phyloP scores from a whole-genome alignment of 2,329 filamentous ascomycete species.

The Alternaria sp. region DNA sequence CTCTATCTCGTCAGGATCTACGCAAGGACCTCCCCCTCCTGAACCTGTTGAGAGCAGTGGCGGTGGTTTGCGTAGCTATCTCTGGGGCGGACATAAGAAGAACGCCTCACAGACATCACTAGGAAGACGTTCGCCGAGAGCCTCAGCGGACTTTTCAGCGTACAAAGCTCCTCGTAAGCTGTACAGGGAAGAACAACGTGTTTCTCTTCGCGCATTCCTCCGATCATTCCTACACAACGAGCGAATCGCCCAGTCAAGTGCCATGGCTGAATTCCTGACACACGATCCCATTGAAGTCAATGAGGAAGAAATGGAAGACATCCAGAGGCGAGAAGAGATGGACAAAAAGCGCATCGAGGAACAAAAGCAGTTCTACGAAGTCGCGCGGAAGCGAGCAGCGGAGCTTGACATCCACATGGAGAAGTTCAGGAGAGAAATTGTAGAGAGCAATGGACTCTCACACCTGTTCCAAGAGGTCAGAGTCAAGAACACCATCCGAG shows the following conservation, averaged over 20 bases:
- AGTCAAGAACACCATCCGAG: conserved; percentile 83
- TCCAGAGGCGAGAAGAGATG: conserved; percentile 77
- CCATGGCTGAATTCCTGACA: conserved; percentile 84
- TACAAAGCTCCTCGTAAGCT: conserved; percentile 62
- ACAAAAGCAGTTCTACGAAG: conserved; percentile 93
- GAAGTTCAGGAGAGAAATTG: conserved; percentile 70
- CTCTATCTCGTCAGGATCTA: conserved; percentile 82
- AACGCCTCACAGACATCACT: conserved; percentile 51
- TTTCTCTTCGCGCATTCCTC: conserved; percentile 90
- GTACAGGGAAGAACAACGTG: conserved; percentile 86
- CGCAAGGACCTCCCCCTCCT: conserved; percentile 58
- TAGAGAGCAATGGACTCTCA: conserved; percentile 83
- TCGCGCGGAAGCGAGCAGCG: conserved; percentile 85
- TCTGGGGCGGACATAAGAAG: conserved; percentile 50
- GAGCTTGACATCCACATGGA: conserved; percentile 99
- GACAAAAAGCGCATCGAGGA: conserved; percentile 90
- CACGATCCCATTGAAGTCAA: conserved; percentile 73
- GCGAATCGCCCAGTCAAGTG: conserved; percentile 80
- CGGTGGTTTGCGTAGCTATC: conserved; percentile 54
- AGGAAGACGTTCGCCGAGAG: conserved; percentile 39
- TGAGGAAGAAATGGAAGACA: conserved; percentile 84
- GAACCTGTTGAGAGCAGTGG: conserved; percentile 45
- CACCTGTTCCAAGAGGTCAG: conserved; percentile 93
- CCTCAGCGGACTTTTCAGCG: conserved; percentile 39
- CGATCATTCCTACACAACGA: conserved; percentile 83